Evolutionary conservation across 2,329 filamentous ascomycete species (phyloP), one percentile per base, ranked within the genome.

Genomic region (Botrytis aclada): DNA sequence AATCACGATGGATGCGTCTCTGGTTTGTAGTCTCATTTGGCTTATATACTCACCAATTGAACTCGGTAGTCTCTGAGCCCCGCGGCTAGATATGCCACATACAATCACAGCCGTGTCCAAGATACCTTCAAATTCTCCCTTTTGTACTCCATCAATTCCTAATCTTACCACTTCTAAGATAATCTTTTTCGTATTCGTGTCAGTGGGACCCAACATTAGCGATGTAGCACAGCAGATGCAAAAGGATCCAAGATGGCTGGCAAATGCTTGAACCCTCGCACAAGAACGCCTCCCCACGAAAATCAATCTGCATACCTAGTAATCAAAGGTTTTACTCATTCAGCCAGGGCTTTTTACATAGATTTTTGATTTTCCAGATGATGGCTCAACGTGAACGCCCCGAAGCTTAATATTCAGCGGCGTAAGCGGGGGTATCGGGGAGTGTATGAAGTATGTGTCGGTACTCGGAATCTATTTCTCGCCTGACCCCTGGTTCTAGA

Each of bases 201-300:
- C 18, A 20, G 20, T 12, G 43, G 43, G 14, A n/a, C 29, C 43
- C 29, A 14, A 25, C 63, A 65, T 65, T 25, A 47, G 29, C 63
- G 63, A 32, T 14, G 41, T 14, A 32, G 41, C 29, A 65, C 63
- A 34, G 29, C 41, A 62, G 34, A 41, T 62, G 22, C 60, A 41
- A n/a, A n/a, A 25, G 34, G 34, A 29, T 29, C 5, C 34, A 8
- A 62, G 18, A 45, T 8, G 34, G 29, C 41, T 47, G 43, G 63
- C 32, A 65, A 37, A 66, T 16, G 43, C 22, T 25, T 51, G 1
- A 47, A 25, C 9, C 29, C 12, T 47, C 29, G 29, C 34, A 63
- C 64, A 39, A 12, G n/a, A 66, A 66, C 32, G 64, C 64, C 64
- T 66, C 25, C 25, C 7, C 25, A 66, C 64, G 64, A 66, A 66